Evolutionary conservation across 371 early-diverging fungal species (phyloP).

Genomic region (Mucor mucedo): DNA sequence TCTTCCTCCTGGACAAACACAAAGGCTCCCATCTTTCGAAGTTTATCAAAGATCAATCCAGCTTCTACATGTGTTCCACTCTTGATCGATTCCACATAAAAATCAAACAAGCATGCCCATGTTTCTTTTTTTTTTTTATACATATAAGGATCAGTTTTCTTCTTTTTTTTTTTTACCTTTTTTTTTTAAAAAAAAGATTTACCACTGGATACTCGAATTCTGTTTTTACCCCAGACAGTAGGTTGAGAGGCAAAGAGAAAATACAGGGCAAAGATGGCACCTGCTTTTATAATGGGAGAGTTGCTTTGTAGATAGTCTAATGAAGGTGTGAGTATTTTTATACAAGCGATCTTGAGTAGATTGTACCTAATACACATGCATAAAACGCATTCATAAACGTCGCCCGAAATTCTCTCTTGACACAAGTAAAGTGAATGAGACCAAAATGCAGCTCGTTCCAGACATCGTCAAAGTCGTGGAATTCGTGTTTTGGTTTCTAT

Average conservation of each 20-base stretch:
- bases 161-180: too few species aligned
- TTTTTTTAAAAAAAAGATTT: constrained; percentile 8
- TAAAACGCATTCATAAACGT: constrained; percentile 25
- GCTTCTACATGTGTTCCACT: constrained; percentile 20
- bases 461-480: constrained; percentile 20
- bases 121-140: neutral
- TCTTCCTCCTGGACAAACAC: constrained; percentile 15
- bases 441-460: constrained; percentile 30
- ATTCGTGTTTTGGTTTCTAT: constrained; percentile 20
- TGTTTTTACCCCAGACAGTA: constrained; percentile 23
- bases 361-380: constrained; percentile 15
- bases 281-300: neutral
- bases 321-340: neutral
- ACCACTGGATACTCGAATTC: constrained; percentile 28
- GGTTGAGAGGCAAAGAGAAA: constrained; percentile 32
- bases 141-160: too few species aligned
- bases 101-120: constrained; percentile 16
- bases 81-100: constrained; percentile 23
- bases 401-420: constrained; percentile 13
- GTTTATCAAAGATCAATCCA: constrained; percentile 23
- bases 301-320: constrained; percentile 16
- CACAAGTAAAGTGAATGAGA: constrained; percentile 31
- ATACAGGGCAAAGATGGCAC: constrained; percentile 23
- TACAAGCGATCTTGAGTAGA: too few species aligned
- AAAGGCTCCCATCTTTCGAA: constrained; percentile 22